Evolutionary conservation across 73 alveolate species (phyloP).

Genomic region (Paramecium tetraurelia): DNA sequence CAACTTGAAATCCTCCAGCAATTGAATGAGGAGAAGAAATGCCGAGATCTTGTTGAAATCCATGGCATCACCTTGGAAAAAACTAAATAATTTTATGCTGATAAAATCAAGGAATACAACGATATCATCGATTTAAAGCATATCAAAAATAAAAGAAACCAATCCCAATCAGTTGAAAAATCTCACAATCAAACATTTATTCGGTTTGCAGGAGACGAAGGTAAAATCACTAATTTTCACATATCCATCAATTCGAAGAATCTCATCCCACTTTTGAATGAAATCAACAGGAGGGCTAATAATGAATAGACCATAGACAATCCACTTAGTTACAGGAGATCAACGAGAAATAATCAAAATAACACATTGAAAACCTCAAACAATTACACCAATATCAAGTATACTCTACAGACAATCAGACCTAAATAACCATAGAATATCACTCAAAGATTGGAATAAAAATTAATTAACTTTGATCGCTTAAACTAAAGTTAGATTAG

Average conservation of each 20-base stretch:
- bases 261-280: neutral
- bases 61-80: neutral
- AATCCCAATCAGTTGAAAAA: neutral
- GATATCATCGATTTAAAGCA: neutral
- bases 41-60: neutral
- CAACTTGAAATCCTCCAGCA: neutral
- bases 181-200: neutral
- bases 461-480: neutral
- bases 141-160: neutral
- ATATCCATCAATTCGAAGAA: neutral
- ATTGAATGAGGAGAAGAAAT: neutral
- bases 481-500: neutral
- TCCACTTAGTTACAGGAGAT: neutral
- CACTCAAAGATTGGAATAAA: neutral
- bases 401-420: neutral
- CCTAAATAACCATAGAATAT: neutral
- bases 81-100: conserved; percentile 6
- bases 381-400: neutral
- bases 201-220: conserved; percentile 18
- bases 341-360: neutral
- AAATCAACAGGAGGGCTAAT: neutral
- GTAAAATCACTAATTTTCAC: neutral
- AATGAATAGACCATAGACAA: neutral
- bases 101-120: conserved; percentile 27
- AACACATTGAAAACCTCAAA: neutral